phyloP scores from a whole-genome alignment of 73 alveolate species.

The Urostyla sp. region DNA sequence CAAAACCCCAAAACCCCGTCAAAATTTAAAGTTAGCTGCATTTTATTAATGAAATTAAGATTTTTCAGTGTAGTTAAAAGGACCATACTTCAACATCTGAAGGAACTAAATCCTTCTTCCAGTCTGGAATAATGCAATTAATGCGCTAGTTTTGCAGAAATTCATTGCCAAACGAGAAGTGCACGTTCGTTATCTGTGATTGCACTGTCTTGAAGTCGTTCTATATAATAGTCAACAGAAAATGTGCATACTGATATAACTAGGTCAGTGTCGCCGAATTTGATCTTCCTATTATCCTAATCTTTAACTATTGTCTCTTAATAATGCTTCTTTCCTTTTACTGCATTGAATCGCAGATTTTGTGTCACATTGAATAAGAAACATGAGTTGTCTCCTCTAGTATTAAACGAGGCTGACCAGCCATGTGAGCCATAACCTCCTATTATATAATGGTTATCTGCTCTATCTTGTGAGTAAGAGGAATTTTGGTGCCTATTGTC shows the following conservation, averaged over 20 bases:
- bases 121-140: slow-evolving; percentile 55
- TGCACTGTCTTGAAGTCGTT: slow-evolving; percentile 39
- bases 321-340: slow-evolving; percentile 42
- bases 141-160: slow-evolving; percentile 28
- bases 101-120: slow-evolving; percentile 18
- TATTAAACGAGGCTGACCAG: slow-evolving; percentile 53
- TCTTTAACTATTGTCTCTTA: slow-evolving; percentile 43
- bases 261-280: slow-evolving; percentile 59
- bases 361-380: slow-evolving; percentile 60
- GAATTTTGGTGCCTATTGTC: slow-evolving; percentile 39
- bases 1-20: no score
- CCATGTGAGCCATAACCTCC: slow-evolving; percentile 79
- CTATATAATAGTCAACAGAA: background rate
- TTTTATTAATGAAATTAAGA: no score
- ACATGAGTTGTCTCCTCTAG: slow-evolving; percentile 61
- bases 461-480: no score
- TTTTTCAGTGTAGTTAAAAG: slow-evolving; percentile 18
- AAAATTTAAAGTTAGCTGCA: no score
- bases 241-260: slow-evolving; percentile 2
- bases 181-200: slow-evolving; percentile 15
- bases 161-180: slow-evolving; percentile 60
- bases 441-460: slow-evolving; percentile 25
- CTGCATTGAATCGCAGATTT: slow-evolving; percentile 56
- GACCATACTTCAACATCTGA: slow-evolving; percentile 63
- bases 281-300: slow-evolving; percentile 14